phyloP scores from a whole-genome alignment of 768 basidiomycete species.

The Pleurotus sapidus region DNA sequence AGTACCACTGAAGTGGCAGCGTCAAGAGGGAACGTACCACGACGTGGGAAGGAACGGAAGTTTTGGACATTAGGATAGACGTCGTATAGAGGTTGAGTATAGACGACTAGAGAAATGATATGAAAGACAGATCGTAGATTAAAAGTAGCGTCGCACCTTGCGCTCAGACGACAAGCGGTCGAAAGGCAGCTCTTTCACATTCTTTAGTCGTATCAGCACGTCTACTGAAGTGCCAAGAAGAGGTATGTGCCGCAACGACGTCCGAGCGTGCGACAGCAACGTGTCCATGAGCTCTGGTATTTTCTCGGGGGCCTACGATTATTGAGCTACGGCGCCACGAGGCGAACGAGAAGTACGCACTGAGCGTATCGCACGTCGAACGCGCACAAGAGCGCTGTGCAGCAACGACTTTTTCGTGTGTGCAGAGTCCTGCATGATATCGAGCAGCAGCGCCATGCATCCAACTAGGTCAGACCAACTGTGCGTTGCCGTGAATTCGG shows the following conservation, averaged over 20 bases:
- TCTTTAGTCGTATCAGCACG: constrained; percentile 67
- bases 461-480: constrained; percentile 51
- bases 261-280: constrained; percentile 44
- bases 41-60: constrained; percentile 53
- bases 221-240: constrained; percentile 70
- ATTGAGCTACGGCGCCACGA: not conserved
- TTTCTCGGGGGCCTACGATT: constrained; percentile 32
- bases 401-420: constrained; percentile 57
- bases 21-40: constrained; percentile 37
- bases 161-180: constrained; percentile 40
- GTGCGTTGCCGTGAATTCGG: constrained; percentile 41
- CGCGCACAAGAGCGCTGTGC: constrained; percentile 56
- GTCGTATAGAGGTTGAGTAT: constrained; percentile 60
- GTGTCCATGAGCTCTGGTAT: constrained; percentile 51
- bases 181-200: constrained; percentile 39
- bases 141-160: constrained; percentile 32
- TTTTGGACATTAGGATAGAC: constrained; percentile 67
- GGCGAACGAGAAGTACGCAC: constrained; percentile 33
- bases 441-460: constrained; percentile 59
- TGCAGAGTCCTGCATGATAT: constrained; percentile 46
- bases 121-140: too few species aligned
- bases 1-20: constrained; percentile 3
- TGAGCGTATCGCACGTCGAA: constrained; percentile 66
- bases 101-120: constrained; percentile 15
- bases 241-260: constrained; percentile 35